Percentiles rank a stretch among this genome's conserved stretches.
Conservation (phyloP, 257 asterid species). For the Plantago ovata region DNA sequence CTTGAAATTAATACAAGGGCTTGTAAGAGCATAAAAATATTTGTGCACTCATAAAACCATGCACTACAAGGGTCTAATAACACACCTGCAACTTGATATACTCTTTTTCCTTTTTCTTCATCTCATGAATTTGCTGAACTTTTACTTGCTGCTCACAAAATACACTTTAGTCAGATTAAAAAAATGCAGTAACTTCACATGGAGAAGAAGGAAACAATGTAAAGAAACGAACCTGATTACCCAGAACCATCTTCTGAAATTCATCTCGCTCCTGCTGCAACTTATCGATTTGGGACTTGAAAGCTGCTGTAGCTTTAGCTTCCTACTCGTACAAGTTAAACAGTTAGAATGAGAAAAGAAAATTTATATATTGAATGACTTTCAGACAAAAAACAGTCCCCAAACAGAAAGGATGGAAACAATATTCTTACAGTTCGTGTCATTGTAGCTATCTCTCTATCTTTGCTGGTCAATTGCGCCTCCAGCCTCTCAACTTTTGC, state of each 20-base stretch:
- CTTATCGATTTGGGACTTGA: slow-evolving; percentile 51
- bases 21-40: slow-evolving; percentile 11
- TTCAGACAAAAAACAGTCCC: slow-evolving; percentile 4
- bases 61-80: slow-evolving; percentile 11
- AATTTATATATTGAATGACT: neutral
- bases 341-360: slow-evolving; percentile 1
- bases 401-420: neutral
- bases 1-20: slow-evolving; percentile 4
- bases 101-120: slow-evolving; percentile 93
- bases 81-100: slow-evolving; percentile 78
- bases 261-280: slow-evolving; percentile 68
- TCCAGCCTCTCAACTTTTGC: slow-evolving; percentile 97
- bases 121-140: slow-evolving; percentile 89
- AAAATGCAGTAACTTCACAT: slow-evolving; percentile 9
- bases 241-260: slow-evolving; percentile 63
- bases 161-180: slow-evolving; percentile 8
- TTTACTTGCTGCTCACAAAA: slow-evolving; percentile 74
- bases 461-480: slow-evolving; percentile 64
- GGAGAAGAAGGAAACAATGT: slow-evolving; percentile 20
- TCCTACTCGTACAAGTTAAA: slow-evolving; percentile 42
- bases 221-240: slow-evolving; percentile 43
- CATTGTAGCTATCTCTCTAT: slow-evolving; percentile 91
- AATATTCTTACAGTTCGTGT: slow-evolving; percentile 67
- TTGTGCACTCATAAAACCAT: slow-evolving; percentile 2
- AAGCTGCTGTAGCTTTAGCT: slow-evolving; percentile 72